These are phyloP conservation scores for Eremothecium gossypii DNA, from an alignment of 1,139 yeast genomes.

Conservation along the genomic window DNA sequence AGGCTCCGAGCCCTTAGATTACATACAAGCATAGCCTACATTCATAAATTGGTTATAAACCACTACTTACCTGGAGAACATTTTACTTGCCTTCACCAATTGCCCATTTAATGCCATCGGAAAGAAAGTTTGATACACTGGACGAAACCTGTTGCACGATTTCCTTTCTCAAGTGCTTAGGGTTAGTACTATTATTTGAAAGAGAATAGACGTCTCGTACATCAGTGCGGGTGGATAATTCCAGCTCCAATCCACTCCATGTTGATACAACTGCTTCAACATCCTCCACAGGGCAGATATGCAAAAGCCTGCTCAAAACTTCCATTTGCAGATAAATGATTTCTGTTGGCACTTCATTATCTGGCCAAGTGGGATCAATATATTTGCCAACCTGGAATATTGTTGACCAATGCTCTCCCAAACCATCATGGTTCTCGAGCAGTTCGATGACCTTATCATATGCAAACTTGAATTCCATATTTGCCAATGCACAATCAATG, in stretches of 20 bases:
- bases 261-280: conserved; percentile 34
- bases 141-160: conserved; percentile 9
- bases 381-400: conserved; percentile 48
- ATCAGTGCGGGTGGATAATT: conserved; percentile 26
- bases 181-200: conserved; percentile 6
- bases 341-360: conserved; percentile 30
- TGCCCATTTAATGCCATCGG: conserved; percentile 9
- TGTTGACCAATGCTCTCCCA: conserved; percentile 40
- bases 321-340: conserved; percentile 38
- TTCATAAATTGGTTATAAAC: not conserved
- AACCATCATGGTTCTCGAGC: conserved; percentile 30
- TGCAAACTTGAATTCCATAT: conserved; percentile 47
- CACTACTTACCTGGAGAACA: not conserved
- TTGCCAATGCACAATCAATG: conserved; percentile 48
- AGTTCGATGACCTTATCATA: conserved; percentile 32
- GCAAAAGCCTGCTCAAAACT: conserved; percentile 39
- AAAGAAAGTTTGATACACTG: conserved; percentile 9
- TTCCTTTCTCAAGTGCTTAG: conserved; percentile 5
- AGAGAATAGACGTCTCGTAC: conserved; percentile 21
- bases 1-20: not conserved
- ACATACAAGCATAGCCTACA: not conserved
- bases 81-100: conserved; percentile 1
- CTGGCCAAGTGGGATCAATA: conserved; percentile 39
- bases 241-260: conserved; percentile 36
- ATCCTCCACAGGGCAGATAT: conserved; percentile 36